Conservation (phyloP, 2,329 filamentous ascomycete species). For the Ceratocystis harringtonii region DNA sequence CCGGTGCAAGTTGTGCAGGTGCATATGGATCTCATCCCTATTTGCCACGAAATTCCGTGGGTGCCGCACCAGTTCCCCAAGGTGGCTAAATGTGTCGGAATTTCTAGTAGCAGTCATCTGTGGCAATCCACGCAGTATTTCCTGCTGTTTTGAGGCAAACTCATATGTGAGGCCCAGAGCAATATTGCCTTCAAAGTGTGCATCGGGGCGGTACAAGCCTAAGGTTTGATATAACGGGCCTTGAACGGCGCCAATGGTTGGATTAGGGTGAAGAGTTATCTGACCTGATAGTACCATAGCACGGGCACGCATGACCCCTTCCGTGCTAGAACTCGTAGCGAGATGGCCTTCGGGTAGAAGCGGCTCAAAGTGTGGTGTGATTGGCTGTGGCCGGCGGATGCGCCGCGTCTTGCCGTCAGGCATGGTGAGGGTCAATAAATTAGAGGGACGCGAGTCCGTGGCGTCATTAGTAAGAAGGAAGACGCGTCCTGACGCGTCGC, state of each 20-base stretch:
- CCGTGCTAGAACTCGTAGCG: background rate
- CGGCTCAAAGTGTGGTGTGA: constrained; percentile 37
- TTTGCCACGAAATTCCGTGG: background rate
- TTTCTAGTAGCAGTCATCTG: background rate
- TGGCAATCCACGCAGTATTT: background rate
- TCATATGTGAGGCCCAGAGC: constrained; percentile 8
- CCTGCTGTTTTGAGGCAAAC: constrained; percentile 6
- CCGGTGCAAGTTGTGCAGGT: constrained; percentile 21
- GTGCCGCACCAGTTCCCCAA: background rate
- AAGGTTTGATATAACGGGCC: constrained; percentile 36
- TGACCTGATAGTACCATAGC: constrained; percentile 28
- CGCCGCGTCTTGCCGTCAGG: constrained; percentile 22
- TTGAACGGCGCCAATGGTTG: constrained; percentile 39
- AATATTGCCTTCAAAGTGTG: constrained; percentile 33
- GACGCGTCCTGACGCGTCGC: constrained; percentile 46
- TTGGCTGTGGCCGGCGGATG: constrained; percentile 32
- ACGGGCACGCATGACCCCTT: constrained; percentile 22
- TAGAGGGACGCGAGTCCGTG: constrained; percentile 25
- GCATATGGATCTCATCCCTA: constrained; percentile 13
- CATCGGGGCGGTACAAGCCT: constrained; percentile 33
- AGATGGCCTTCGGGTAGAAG: constrained; percentile 25
- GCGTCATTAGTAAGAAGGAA: constrained; percentile 39
- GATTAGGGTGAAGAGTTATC: constrained; percentile 31
- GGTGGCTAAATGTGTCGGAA: background rate
- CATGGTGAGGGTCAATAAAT: constrained; percentile 27